Conservation (phyloP, 768 basidiomycete genomes). For the Collybia sp. region DNA sequence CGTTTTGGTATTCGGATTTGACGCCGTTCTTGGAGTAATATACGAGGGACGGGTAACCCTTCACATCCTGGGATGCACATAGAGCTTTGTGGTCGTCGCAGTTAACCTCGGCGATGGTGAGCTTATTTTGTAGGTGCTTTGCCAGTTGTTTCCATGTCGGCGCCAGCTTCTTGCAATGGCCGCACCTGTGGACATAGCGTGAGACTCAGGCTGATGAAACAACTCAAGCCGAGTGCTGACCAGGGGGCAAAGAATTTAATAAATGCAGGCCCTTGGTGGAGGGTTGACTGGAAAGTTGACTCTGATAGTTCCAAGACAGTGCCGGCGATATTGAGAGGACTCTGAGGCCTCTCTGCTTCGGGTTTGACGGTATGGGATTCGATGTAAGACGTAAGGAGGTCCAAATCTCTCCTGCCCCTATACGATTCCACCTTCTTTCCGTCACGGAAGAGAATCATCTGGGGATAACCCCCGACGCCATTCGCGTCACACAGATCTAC, state of each 20-base stretch:
- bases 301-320: constrained; percentile 30
- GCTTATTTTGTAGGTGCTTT: constrained; percentile 55
- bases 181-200: constrained; percentile 45
- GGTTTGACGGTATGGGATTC: constrained; percentile 27
- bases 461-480: constrained; percentile 66
- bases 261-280: constrained; percentile 42
- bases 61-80: constrained; percentile 62
- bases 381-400: constrained; percentile 54
- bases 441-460: constrained; percentile 67
- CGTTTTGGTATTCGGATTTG: constrained; percentile 72
- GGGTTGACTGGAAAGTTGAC: constrained; percentile 31
- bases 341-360: constrained; percentile 11
- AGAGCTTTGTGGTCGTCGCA: constrained; percentile 73
- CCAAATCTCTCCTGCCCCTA: constrained; percentile 46
- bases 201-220: not conserved
- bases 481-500: constrained; percentile 80
- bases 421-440: constrained; percentile 60
- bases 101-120: constrained; percentile 83
- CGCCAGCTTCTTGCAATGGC: constrained; percentile 93
- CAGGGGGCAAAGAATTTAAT: constrained; percentile 87
- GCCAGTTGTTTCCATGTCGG: constrained; percentile 80
- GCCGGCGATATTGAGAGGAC: constrained; percentile 28
- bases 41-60: constrained; percentile 81
- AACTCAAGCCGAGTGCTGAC: not conserved
- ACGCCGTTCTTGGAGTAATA: constrained; percentile 56